Base-by-base conservation (phyloP, 805 yeast species). In the Saturnispora gosingensis region DNA sequence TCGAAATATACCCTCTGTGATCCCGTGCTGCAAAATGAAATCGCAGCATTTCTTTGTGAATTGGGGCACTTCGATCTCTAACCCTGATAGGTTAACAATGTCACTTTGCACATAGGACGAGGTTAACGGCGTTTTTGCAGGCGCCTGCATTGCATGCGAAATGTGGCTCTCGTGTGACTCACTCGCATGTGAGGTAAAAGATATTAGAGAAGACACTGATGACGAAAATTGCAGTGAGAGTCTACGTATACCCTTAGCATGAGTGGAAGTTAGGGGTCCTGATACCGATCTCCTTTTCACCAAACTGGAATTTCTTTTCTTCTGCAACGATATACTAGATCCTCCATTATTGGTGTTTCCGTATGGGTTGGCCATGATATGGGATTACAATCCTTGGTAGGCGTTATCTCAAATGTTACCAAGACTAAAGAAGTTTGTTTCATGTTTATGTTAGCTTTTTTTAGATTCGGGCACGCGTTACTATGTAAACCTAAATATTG, bases 1-100 rank as follows among this genome's bases (percentile, higher is more conserved):
- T 53, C 72, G 55, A 53, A 69, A 69, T n/a, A 68, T 58, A 11
- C 72, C 72, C 55, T 69, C 70, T 4, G 59, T 56, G 4, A 61
- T 63, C 1, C 57, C 62, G 40, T 56, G 52, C 1, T 48, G 42
- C 13, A 52, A 40, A 15, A 69, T 60, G 51, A 55, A 67, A 22
- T 58, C 46, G 48, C 70, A 65, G 53, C 71, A 67, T 52, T 64
- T 66, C 35, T 59, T 56, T 4, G 67, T 68, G 27, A 65, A 27
- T 2, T 61, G 55, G 10, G 72, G 72, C 13, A 68, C 57, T 20
- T 46, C 53, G 30, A 56, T 34, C 1, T 49, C 44, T 34, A 43
- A 51, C 16, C 35, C 39, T 3, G 53, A 54, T 35, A 56, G 24
- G 9, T 27, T 44, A 15, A 56, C 56, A 39, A 45, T 36, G 10